Conservation (phyloP, 2,329 filamentous ascomycete species). For the Aurifilum marmelostoma region DNA sequence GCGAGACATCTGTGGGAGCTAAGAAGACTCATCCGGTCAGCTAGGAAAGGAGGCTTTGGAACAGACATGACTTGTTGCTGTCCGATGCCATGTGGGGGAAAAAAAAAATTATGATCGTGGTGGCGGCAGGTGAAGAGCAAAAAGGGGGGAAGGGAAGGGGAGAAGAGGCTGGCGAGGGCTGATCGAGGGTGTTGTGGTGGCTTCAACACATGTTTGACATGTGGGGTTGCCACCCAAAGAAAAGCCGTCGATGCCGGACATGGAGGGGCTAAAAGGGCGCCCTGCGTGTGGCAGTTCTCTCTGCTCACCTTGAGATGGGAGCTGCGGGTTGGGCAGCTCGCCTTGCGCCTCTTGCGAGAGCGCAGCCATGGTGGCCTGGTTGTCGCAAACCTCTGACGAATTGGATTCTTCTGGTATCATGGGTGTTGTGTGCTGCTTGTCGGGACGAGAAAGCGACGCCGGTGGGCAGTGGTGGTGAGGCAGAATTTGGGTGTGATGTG, state of each 20-base stretch:
- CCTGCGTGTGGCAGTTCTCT: slow-evolving; percentile 12
- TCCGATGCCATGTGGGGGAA: neutral
- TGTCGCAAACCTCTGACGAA: too few species aligned
- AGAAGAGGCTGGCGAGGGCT: slow-evolving; percentile 2
- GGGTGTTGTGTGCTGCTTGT: neutral
- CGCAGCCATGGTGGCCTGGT: slow-evolving; percentile 23
- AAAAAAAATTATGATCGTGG: neutral
- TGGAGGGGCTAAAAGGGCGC: slow-evolving; percentile 16
- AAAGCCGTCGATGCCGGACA: slow-evolving; percentile 24
- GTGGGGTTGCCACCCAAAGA: slow-evolving; percentile 9
- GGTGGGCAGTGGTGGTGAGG: slow-evolving; percentile 22
- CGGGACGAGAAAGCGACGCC: slow-evolving; percentile 2
- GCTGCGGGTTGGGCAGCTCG: slow-evolving; percentile 20
- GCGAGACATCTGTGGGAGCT: slow-evolving; percentile 11
- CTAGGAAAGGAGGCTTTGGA: slow-evolving; percentile 6
- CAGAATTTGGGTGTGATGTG: slow-evolving; percentile 20
- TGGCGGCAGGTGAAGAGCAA: neutral
- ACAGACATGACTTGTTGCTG: neutral
- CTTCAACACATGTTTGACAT: slow-evolving; percentile 7
- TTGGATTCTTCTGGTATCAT: slow-evolving; percentile 6
- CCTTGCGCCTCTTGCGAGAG: slow-evolving; percentile 28
- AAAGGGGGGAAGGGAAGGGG: neutral
- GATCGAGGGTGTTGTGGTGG: neutral
- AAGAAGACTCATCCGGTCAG: slow-evolving; percentile 14
- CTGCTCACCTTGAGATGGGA: slow-evolving; percentile 22